Evolutionary conservation across 73 alveolate genomes (phyloP), one percentile per base, ranked within the genome.

Genomic region (Paramecium octaurelia): DNA sequence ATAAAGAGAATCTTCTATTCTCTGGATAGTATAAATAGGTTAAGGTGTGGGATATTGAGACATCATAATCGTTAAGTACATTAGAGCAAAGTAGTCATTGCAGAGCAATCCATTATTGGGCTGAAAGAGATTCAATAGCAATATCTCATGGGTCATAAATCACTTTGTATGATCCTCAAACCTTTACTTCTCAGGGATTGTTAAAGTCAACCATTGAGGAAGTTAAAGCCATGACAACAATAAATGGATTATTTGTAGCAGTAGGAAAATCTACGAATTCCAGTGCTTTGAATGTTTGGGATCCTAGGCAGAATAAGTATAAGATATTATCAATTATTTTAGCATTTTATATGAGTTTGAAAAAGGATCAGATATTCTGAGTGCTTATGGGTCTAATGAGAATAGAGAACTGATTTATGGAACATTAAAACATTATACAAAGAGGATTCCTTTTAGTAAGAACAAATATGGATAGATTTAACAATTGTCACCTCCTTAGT

Each of bases 191-290:
- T 2, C 36, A 38, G 23, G 88, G 88, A 75, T 18, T 42, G 36
- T 38, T 75, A 18, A 75, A 75, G 10, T 38, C 88, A 29, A 35
- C 68, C 1, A 35, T 75, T 9, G 88, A 75, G 16, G 88, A 75
- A 36, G 46, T 75, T 0, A 75, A 75, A 20, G 88, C 60, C 0
- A 34, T 75, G 35, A n/a, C 68, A 38, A 75, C 68, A 10, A 35
- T 38, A 9, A 42, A 42, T 38, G 58, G 68, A 75, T 75, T 38
- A 42, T 75, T 75, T 34, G 60, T 75, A n/a, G 60, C 68, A 6
- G 88, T 24, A 34, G 88, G 88, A 11, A 75, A 75, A 20, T 64
- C 88, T 36, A 75, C 6, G 6, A 75, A 75, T 75, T 75, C 88
- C 4, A 42, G 88, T 38, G 88, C 88, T 35, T 42, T 75, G 20